phyloP scores from a whole-genome alignment of 2,329 filamentous ascomycete species.

The Venturia carpophila region DNA sequence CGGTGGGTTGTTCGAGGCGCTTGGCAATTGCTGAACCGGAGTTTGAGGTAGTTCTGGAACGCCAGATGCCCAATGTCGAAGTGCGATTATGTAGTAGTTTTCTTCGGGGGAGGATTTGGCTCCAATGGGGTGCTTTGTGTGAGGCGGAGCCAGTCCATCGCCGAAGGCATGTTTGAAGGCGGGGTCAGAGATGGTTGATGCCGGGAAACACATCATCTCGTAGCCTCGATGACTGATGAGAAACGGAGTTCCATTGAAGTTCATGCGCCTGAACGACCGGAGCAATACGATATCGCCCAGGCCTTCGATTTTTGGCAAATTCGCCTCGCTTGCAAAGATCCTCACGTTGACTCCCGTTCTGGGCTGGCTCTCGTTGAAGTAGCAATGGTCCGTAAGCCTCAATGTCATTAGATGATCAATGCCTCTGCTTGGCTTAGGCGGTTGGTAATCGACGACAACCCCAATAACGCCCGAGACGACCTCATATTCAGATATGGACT shows the following conservation, averaged over 20 bases:
- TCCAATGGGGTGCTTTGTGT: slow-evolving; percentile 12
- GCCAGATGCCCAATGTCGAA: slow-evolving; percentile 22
- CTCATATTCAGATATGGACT: slow-evolving; percentile 24
- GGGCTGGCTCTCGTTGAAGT: slow-evolving; percentile 20
- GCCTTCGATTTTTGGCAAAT: slow-evolving; percentile 38
- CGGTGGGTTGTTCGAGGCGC: background rate
- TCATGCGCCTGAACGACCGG: slow-evolving; percentile 30
- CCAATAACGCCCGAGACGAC: slow-evolving; percentile 55
- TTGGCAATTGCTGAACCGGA: background rate
- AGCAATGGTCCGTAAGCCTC: slow-evolving; percentile 31
- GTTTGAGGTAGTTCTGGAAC: background rate
- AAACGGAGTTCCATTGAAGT: slow-evolving; percentile 20
- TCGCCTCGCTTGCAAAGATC: slow-evolving; percentile 23
- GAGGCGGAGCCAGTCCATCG: slow-evolving; percentile 21
- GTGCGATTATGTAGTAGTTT: slow-evolving; percentile 29
- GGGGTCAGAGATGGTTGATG: slow-evolving; percentile 24
- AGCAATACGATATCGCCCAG: slow-evolving; percentile 59
- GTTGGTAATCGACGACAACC: slow-evolving; percentile 57
- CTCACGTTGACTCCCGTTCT: slow-evolving; percentile 23
- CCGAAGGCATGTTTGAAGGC: slow-evolving; percentile 25
- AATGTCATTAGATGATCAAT: slow-evolving; percentile 34
- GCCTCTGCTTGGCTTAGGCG: slow-evolving; percentile 44
- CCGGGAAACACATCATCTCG: slow-evolving; percentile 23
- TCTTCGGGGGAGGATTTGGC: slow-evolving; percentile 24
- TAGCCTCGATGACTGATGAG: slow-evolving; percentile 21